These are phyloP conservation scores for Phanerodontia chrysosporium DNA, from an alignment of 768 basidiomycete species.

Conservation along the genomic window DNA sequence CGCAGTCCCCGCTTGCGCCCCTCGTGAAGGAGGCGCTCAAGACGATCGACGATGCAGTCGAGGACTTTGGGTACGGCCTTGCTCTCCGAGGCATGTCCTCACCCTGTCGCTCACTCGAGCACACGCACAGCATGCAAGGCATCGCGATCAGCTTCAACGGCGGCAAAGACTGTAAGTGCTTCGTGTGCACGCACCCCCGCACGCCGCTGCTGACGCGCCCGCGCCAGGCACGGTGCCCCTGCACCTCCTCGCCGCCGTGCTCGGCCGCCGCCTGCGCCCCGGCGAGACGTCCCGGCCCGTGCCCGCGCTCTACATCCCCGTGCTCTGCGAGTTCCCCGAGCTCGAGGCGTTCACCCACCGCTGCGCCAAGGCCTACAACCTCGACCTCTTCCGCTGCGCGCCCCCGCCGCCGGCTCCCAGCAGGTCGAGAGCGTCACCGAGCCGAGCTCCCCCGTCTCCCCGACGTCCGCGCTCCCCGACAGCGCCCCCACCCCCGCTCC, in stretches of 20 bases:
- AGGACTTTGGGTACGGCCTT: slow-evolving; percentile 72
- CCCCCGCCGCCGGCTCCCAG: slow-evolving; percentile 26
- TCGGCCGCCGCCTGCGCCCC: slow-evolving; percentile 48
- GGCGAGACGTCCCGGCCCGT: slow-evolving; percentile 37
- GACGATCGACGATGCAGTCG: slow-evolving; percentile 76
- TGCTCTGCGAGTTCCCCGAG: slow-evolving; percentile 79
- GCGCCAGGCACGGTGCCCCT: slow-evolving; percentile 96
- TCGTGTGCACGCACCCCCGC: not conserved
- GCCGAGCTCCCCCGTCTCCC: slow-evolving; percentile 25
- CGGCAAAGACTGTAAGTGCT: slow-evolving; percentile 90
- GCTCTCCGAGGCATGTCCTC: not conserved
- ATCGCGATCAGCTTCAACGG: slow-evolving; percentile 95
- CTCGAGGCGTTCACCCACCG: slow-evolving; percentile 82
- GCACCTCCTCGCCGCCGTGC: slow-evolving; percentile 76
- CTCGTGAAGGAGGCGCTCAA: slow-evolving; percentile 74
- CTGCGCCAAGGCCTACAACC: slow-evolving; percentile 56
- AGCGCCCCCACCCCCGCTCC: not conserved
- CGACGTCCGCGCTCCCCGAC: slow-evolving; percentile 18
- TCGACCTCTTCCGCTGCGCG: slow-evolving; percentile 66
- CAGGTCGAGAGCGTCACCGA: slow-evolving; percentile 47
- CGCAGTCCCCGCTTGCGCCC: slow-evolving; percentile 48
- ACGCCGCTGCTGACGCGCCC: too few relatives aligned
- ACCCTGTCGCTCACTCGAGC: slow-evolving; percentile 31
- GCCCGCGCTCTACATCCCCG: slow-evolving; percentile 81
- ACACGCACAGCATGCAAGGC: slow-evolving; percentile 43